These are phyloP conservation scores for Aspergillus viridinutans DNA, from an alignment of 2,329 filamentous ascomycete species.

Conservation along the genomic window DNA sequence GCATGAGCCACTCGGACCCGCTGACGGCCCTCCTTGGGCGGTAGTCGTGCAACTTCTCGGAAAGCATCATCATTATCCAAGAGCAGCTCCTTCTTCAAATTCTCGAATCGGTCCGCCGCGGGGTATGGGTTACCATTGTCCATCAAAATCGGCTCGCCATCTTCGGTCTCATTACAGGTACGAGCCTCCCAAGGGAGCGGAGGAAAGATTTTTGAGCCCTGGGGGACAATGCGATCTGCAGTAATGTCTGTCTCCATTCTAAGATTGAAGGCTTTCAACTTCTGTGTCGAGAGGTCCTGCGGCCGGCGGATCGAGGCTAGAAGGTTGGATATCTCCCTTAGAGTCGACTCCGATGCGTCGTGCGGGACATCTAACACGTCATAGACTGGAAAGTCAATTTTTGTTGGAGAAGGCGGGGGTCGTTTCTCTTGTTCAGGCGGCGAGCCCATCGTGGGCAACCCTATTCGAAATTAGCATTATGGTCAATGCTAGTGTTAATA, in stretches of 20 bases:
- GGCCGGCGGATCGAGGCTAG: slow-evolving; percentile 43
- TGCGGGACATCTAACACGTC: slow-evolving; percentile 33
- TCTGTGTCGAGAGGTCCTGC: slow-evolving; percentile 37
- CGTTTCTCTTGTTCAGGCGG: slow-evolving; percentile 41
- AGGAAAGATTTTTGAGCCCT: slow-evolving; percentile 32
- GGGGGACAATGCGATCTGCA: slow-evolving; percentile 33
- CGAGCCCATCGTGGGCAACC: slow-evolving; percentile 27
- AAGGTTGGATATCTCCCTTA: slow-evolving; percentile 38
- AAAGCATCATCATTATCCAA: slow-evolving; percentile 56
- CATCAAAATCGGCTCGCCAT: slow-evolving; percentile 32
- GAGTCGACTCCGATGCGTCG: slow-evolving; percentile 32
- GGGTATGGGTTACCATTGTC: slow-evolving; percentile 49
- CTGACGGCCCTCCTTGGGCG: slow-evolving; percentile 41
- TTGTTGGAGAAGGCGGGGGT: slow-evolving; percentile 48
- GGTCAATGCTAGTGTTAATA: neutral
- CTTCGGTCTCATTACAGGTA: slow-evolving; percentile 11
- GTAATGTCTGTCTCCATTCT: slow-evolving; percentile 34
- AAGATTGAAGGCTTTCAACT: slow-evolving; percentile 41
- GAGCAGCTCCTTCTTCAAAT: slow-evolving; percentile 48
- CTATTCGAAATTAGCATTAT: slow-evolving; percentile 20
- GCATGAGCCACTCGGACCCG: slow-evolving; percentile 52
- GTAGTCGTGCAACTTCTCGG: slow-evolving; percentile 49
- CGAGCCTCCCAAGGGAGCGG: slow-evolving; percentile 35
- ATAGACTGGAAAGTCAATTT: slow-evolving; percentile 51
- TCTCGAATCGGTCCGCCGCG: slow-evolving; percentile 46